Evolutionary conservation across 139 green algal species (phyloP).

Genomic region (Ettlia oleoabundans): DNA sequence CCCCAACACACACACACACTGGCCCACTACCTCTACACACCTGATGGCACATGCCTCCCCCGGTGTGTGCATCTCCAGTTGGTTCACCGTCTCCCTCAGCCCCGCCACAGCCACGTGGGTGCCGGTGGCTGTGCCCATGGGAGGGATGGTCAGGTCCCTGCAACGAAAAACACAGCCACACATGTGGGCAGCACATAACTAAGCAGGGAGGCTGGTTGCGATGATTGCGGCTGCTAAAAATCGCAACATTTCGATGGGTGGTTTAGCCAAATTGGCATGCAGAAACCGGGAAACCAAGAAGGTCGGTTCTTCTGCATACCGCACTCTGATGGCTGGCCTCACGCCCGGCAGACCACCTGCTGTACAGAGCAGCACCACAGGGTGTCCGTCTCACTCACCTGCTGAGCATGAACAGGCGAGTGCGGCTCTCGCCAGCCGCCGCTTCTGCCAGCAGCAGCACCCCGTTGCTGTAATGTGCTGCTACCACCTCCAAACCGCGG

Average conservation of each 20-base stretch:
- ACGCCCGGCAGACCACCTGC: too few species aligned
- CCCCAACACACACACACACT: too few species aligned
- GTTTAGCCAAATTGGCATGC: too few species aligned
- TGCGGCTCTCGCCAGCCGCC: slow-evolving; percentile 33
- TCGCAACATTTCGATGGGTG: too few species aligned
- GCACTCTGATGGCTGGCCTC: too few species aligned
- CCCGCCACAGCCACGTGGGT: slow-evolving; percentile 43
- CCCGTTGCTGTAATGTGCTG: slow-evolving; percentile 62
- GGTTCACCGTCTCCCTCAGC: slow-evolving; percentile 75
- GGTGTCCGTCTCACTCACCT: too few species aligned
- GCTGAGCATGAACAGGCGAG: slow-evolving; percentile 43
- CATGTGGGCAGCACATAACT: background rate
- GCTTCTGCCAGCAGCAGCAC: slow-evolving; percentile 78
- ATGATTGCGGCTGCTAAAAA: too few species aligned
- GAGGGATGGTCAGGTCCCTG: slow-evolving; percentile 66
- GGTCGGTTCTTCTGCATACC: too few species aligned
- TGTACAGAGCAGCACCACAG: background rate
- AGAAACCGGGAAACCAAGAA: too few species aligned
- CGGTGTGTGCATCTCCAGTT: slow-evolving; percentile 71
- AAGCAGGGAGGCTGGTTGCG: too few species aligned
- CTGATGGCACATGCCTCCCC: slow-evolving; percentile 55
- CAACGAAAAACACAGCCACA: background rate
- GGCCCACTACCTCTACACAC: background rate
- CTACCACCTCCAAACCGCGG: slow-evolving; percentile 68
- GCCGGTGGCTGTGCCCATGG: slow-evolving; percentile 57